phyloP scores from a whole-genome alignment of 164 flowering plant species.

The Akebia trifoliata region DNA sequence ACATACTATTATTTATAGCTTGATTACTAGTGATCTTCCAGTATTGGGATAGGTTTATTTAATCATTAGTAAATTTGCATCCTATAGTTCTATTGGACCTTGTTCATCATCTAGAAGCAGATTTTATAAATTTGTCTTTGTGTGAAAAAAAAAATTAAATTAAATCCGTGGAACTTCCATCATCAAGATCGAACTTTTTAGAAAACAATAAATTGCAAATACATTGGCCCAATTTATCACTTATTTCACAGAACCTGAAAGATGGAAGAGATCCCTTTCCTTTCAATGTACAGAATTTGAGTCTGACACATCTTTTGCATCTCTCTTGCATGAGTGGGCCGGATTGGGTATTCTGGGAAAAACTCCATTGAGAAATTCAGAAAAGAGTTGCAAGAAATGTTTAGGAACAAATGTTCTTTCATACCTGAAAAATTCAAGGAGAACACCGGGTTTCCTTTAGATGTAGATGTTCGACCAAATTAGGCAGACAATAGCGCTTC shows the following conservation, averaged over 20 bases:
- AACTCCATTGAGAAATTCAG: conserved; percentile 48
- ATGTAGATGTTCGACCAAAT: conserved; percentile 13
- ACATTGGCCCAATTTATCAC: not conserved
- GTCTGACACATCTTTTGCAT: conserved; percentile 36
- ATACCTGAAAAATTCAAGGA: conserved; percentile 27
- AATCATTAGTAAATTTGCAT: not conserved
- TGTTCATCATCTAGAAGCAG: not conserved
- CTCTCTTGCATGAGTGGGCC: conserved; percentile 66
- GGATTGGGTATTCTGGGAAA: conserved; percentile 59
- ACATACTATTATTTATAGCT: not conserved
- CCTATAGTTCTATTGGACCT: not conserved
- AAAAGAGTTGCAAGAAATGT: conserved; percentile 42
- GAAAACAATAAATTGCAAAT: not conserved
- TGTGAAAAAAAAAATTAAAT: no score
- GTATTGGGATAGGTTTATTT: not conserved
- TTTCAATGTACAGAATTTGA: conserved; percentile 20
- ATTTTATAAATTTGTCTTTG: not conserved
- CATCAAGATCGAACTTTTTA: no score
- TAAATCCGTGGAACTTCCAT: not conserved
- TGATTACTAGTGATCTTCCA: not conserved
- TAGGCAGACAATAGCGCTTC: conserved; percentile 14
- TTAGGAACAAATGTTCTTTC: conserved; percentile 41
- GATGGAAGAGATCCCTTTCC: not conserved
- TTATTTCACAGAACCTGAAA: not conserved
- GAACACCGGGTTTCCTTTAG: conserved; percentile 17